Evolutionary conservation across 1,284 basidiomycete genomes (phyloP).

Genomic region (Pseudozyma sp.): DNA sequence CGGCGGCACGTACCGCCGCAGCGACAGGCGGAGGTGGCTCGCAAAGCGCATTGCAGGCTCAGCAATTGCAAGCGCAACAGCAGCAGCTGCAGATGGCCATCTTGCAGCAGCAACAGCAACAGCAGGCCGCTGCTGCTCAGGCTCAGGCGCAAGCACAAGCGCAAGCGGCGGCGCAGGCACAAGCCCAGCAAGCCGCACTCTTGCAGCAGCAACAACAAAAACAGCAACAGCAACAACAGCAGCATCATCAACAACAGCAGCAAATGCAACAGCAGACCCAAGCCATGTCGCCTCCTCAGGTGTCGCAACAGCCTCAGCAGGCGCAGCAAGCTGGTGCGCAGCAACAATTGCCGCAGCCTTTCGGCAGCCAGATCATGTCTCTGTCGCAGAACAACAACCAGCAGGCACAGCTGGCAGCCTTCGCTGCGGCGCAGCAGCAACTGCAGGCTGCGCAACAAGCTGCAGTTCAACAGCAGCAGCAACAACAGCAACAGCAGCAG

Average conservation of each 20-base stretch:
- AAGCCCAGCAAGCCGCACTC: constrained; percentile 48
- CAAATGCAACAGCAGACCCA: constrained; percentile 27
- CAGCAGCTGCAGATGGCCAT: constrained; percentile 48
- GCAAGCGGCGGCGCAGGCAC: constrained; percentile 42
- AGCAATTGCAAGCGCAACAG: constrained; percentile 40
- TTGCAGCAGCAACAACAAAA: constrained; percentile 56
- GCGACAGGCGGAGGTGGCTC: constrained; percentile 35
- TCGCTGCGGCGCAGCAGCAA: constrained; percentile 48
- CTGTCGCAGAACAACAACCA: constrained; percentile 40
- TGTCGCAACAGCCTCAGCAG: constrained; percentile 35
- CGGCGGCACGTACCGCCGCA: constrained; percentile 38
- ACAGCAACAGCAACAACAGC: constrained; percentile 48
- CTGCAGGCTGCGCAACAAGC: constrained; percentile 46
- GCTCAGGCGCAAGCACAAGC: constrained; percentile 21
- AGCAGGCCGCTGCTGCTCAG: constrained; percentile 30
- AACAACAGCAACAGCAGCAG: constrained; percentile 20
- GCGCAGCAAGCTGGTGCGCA: constrained; percentile 22
- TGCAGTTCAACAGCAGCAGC: constrained; percentile 32
- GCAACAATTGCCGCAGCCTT: constrained; percentile 42
- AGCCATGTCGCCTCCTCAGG: constrained; percentile 41
- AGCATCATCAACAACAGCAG: constrained; percentile 38
- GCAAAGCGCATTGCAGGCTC: constrained; percentile 39
- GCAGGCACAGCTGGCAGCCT: constrained; percentile 47
- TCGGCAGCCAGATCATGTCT: constrained; percentile 43
- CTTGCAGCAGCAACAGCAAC: constrained; percentile 48